Base-by-base conservation (phyloP, 1,139 yeast species). In the Starmera stellimalicola region DNA sequence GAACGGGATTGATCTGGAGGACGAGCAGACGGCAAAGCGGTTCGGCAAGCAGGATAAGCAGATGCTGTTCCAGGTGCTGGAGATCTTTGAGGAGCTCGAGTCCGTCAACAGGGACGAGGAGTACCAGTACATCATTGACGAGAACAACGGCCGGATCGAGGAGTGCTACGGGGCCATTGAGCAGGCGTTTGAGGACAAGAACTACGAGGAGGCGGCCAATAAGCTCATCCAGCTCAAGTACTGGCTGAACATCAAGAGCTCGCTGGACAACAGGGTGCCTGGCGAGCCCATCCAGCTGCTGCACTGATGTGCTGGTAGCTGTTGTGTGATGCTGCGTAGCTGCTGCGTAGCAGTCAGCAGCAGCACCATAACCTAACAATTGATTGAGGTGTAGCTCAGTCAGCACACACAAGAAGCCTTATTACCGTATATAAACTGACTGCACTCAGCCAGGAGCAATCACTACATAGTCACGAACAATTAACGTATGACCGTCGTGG, bases 241-340 rank as follows among this genome's bases (percentile, higher is more conserved):
- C 52, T 88, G 95, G 94, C 70, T 68, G 32, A 87, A 83, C 51
- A 75, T 88, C 28, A 74, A 73, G 33, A 70, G 69, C 32, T 88
- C 84, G 5, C 70, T 87, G 30, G 73, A 72, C 45, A 88, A 83
- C 33, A 80, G 91, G 88, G 80, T 77, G 44, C 75, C 78, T 1
- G 85, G 84, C 26, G 71, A 73, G 50, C 74, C 78, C 5, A 73
- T 78, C 4, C 71, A 67, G 37, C 57, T 78, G 50, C 74, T 80
- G 8, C 85, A 78, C 52, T 77, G n/a, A 36, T 22, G 8, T 6
- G 3, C 25, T 3, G n/a, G n/a, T n/a, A 3, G 3, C 16, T 6
- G 6, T n/a, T n/a, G n/a, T n/a, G n/a, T n/a, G n/a, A n/a, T n/a
- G n/a, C n/a, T n/a, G n/a, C n/a, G n/a, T n/a, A n/a, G n/a, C n/a